Evolutionary conservation across 139 green algal genomes (phyloP).

Genomic region (Klebsormidium nitens): DNA sequence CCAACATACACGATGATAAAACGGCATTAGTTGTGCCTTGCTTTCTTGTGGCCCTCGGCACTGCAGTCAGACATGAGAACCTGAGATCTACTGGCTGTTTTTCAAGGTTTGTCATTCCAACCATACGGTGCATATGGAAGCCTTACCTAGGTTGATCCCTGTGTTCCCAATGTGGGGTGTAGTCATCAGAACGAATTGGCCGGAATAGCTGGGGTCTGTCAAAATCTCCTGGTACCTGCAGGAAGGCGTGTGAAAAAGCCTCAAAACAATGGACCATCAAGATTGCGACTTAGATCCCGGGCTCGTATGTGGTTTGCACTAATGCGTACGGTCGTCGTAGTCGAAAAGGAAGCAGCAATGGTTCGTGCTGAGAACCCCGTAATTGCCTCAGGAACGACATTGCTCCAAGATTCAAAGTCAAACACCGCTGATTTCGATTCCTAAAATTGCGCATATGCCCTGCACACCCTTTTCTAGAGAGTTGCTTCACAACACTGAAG

Average conservation of each 20-base stretch:
- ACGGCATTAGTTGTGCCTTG: no score
- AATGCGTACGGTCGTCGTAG: neutral
- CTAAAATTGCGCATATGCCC: no score
- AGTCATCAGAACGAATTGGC: constrained; percentile 93
- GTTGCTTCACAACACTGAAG: no score
- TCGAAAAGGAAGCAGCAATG: neutral
- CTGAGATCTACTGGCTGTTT: no score
- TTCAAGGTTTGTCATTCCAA: no score
- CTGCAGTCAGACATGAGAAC: no score
- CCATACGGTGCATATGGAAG: no score
- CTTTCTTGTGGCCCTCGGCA: no score
- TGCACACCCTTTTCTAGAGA: no score
- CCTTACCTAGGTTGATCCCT: constrained; percentile 76
- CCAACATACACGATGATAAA: no score
- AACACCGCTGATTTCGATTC: neutral
- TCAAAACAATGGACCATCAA: neutral
- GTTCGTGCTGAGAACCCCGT: neutral
- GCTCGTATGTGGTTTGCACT: neutral
- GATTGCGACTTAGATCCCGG: neutral
- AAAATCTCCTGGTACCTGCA: constrained; percentile 91
- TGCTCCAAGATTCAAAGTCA: constrained; percentile 1
- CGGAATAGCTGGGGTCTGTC: constrained; percentile 95
- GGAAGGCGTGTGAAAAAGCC: no score
- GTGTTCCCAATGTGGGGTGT: constrained; percentile 96
- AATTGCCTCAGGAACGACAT: constrained; percentile 8